A percentile compares a stretch with the other conserved stretches of the same genome.
Conservation (phyloP, 2,329 filamentous ascomycete genomes). For the Alternaria metachromatica region DNA sequence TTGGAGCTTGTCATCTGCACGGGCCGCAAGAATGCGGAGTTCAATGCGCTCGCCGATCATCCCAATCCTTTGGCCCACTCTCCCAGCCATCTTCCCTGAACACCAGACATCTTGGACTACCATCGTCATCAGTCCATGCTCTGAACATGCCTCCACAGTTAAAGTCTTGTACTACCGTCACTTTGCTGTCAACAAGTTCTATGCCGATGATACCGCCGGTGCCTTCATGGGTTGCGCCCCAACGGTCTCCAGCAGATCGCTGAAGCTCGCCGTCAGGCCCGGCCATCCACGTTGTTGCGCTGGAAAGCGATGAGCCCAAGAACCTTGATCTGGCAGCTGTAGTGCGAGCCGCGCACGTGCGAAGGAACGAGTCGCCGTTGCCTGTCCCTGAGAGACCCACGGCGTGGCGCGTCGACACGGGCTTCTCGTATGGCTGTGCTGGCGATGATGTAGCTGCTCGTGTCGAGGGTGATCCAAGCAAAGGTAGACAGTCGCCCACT, state of each 20-base stretch:
- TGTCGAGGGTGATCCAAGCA: slow-evolving; percentile 44
- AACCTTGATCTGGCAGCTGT: slow-evolving; percentile 76
- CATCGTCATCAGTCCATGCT: slow-evolving; percentile 73
- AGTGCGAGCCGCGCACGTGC: slow-evolving; percentile 73
- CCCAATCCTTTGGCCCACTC: slow-evolving; percentile 23
- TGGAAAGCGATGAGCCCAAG: slow-evolving; percentile 57
- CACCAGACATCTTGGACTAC: slow-evolving; percentile 63
- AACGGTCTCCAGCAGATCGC: slow-evolving; percentile 74
- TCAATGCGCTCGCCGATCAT: neutral
- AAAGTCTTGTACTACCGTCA: slow-evolving; percentile 73
- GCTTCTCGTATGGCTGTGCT: slow-evolving; percentile 1
- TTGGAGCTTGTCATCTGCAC: neutral
- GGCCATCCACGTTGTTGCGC: slow-evolving; percentile 69
- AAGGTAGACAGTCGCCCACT: slow-evolving; percentile 67
- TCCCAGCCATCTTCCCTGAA: slow-evolving; percentile 57
- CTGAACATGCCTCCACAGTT: slow-evolving; percentile 91
- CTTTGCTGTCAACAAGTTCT: slow-evolving; percentile 62
- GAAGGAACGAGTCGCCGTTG: slow-evolving; percentile 87
- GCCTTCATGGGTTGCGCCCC: slow-evolving; percentile 77
- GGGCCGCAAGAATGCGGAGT: neutral
- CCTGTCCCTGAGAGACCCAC: slow-evolving; percentile 78
- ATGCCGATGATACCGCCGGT: slow-evolving; percentile 87
- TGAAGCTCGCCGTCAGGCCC: slow-evolving; percentile 77
- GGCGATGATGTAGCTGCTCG: neutral
- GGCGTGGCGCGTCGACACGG: slow-evolving; percentile 40